These are phyloP conservation scores for Colletotrichum horii DNA, from an alignment of 2,329 filamentous ascomycete genomes.

Conservation along the genomic window DNA sequence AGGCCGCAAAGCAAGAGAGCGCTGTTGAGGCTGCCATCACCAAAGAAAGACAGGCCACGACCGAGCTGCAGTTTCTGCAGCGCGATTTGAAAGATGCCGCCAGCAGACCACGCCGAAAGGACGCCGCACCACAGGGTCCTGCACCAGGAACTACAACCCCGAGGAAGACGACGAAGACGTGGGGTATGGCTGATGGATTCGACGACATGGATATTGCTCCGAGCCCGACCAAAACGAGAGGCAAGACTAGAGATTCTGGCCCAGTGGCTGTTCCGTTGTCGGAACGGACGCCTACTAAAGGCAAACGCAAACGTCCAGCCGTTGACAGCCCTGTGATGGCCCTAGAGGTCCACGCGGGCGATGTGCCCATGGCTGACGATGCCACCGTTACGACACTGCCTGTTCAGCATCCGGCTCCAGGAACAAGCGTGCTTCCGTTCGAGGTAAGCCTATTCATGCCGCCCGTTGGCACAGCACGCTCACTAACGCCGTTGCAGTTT, in stretches of 20 bases:
- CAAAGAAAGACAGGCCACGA: constrained; percentile 68
- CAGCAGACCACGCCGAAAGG: constrained; percentile 54
- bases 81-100: constrained; percentile 71
- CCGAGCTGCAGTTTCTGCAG: constrained; percentile 75
- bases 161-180: constrained; percentile 60
- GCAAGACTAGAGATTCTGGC: constrained; percentile 42
- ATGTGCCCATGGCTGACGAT: constrained; percentile 41
- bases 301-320: constrained; percentile 71
- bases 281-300: constrained; percentile 67
- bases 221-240: constrained; percentile 59
- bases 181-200: constrained; percentile 76
- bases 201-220: constrained; percentile 67
- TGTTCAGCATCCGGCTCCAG: neutral
- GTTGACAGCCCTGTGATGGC: constrained; percentile 71
- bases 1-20: constrained; percentile 66
- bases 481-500: constrained; percentile 46
- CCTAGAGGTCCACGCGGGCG: constrained; percentile 57
- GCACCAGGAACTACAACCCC: constrained; percentile 53
- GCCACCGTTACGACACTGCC: neutral
- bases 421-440: constrained; percentile 36
- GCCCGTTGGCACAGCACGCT: neutral
- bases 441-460: constrained; percentile 42
- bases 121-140: constrained; percentile 29
- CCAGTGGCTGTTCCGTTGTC: constrained; percentile 49
- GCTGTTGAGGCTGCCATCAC: constrained; percentile 69